phyloP scores from a whole-genome alignment of 1,284 basidiomycete species.

The Cryptococcus sp. region DNA sequence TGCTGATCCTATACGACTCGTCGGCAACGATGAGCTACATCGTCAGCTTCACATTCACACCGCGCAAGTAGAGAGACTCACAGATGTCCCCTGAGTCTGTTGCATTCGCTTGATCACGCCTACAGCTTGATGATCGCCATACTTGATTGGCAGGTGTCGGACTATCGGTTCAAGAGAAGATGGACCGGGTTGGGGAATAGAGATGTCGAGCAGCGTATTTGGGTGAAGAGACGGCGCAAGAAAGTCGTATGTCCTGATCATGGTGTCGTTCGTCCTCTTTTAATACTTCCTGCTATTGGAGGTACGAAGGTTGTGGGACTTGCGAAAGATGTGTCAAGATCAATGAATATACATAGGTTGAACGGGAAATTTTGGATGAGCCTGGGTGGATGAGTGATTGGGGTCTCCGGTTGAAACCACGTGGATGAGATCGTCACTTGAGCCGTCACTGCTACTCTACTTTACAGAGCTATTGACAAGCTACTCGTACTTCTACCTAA shows the following conservation, averaged over 20 bases:
- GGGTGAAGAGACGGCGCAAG: slow-evolving; percentile 41
- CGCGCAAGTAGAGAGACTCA: slow-evolving; percentile 4
- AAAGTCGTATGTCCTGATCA: slow-evolving; percentile 35
- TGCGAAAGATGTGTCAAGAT: background rate
- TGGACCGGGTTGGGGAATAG: slow-evolving; percentile 28
- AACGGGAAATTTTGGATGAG: slow-evolving; percentile 5
- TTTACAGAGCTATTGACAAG: too few relatives aligned
- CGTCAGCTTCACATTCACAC: background rate
- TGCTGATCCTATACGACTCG: slow-evolving; percentile 34
- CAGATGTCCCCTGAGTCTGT: slow-evolving; percentile 12
- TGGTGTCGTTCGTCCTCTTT: slow-evolving; percentile 4
- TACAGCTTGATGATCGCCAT: slow-evolving; percentile 29
- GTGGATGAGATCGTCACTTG: too few relatives aligned
- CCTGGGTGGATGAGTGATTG: too few relatives aligned
- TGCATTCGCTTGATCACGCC: slow-evolving; percentile 35
- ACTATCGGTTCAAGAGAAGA: slow-evolving; percentile 36
- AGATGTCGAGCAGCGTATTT: slow-evolving; percentile 41
- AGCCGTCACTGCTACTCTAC: too few relatives aligned
- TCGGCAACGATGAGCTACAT: slow-evolving; percentile 32
- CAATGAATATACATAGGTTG: background rate
- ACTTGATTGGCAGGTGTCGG: slow-evolving; percentile 35
- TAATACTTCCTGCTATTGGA: background rate
- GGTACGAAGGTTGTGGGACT: background rate
- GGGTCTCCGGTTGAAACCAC: too few relatives aligned
- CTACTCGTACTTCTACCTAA: too few relatives aligned